A percentile compares a stretch with the other conserved stretches of the same genome.
These are phyloP conservation scores for Anisodus tanguticus DNA, from an alignment of 257 asterid genomes.

Conservation along the genomic window DNA sequence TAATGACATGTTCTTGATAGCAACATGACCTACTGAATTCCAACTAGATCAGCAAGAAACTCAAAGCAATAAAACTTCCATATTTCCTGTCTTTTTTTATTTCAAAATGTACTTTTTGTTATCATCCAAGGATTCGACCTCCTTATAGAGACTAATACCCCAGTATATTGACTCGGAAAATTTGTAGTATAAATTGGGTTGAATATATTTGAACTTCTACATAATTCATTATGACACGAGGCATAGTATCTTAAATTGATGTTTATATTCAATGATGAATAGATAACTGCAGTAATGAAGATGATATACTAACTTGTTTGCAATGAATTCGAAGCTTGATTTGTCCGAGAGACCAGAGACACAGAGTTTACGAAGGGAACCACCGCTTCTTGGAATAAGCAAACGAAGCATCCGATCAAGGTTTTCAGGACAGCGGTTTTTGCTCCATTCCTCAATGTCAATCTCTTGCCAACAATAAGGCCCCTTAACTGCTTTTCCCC, in stretches of 20 bases:
- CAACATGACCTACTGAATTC: conserved; percentile 8
- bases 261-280: not conserved
- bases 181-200: not conserved
- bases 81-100: not conserved
- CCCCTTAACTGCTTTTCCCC: conserved; percentile 44
- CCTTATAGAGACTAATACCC: not conserved
- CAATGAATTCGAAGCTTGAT: conserved; percentile 39
- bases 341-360: conserved; percentile 42
- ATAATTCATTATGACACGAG: not conserved
- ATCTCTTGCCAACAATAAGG: conserved; percentile 60
- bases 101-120: not conserved
- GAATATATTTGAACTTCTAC: not conserved
- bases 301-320: conserved; percentile 41
- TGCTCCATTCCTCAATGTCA: conserved; percentile 55
- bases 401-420: conserved; percentile 45
- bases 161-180: not conserved
- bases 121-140: not conserved
- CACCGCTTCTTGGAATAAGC: conserved; percentile 43
- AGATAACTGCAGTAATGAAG: conserved; percentile 13
- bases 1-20: not conserved
- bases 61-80: not conserved
- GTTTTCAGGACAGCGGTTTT: conserved; percentile 24
- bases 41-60: not conserved
- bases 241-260: not conserved
- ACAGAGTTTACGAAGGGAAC: conserved; percentile 39